Base-by-base conservation (phyloP, 768 basidiomycete genomes). In the Mycena floridula region DNA sequence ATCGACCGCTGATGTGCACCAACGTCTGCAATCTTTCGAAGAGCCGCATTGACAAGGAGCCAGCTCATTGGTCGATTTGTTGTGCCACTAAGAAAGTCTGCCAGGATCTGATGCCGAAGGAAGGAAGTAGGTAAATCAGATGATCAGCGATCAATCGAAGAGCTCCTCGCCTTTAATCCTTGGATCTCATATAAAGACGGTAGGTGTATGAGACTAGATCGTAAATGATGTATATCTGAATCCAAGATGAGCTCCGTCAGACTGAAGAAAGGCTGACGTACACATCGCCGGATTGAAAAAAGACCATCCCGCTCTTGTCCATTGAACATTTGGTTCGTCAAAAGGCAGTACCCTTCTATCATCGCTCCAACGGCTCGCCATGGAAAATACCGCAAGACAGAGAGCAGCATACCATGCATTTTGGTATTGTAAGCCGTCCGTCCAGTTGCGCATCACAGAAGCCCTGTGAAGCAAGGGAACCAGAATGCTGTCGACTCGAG, bases 1-100 rank as follows among this genome's bases (percentile, higher is more conserved):
- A 69, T 80, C n/a, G n/a, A n/a, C n/a, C n/a, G n/a, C 39, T 81
- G 72, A 54, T 92, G 89, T 5, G 81, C 82, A 21, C 89, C 89
- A 3, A 87, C 70, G 51, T 91, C 89, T 59, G 85, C 76, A 22
- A 77, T 77, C 56, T 85, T 86, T 38, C 71, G 79, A 37, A 73
- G 62, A 20, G 67, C 89, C 44, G 68, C 67, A 48, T 69, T 78
- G 46, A 71, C 59, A 47, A 78, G 59, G 24, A 73, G 54, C 82
- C 85, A 85, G 16, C 70, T 68, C 3, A 70, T 65, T 7, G 77
- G 66, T 43, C 72, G 66, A 37, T 68, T 67, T n/a, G 61, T 58
- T 1, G 73, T 74, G 35, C 72, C 74, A 30, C 72, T 66, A 39
- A 79, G 60, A 56, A 76, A 86, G 57, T 76, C 67, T n/a, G 68